Percentiles rank a stretch among this genome's conserved stretches.
Conservation (phyloP, 192 early-diverging fungal genomes). For the Entophlyctis luteolus region DNA sequence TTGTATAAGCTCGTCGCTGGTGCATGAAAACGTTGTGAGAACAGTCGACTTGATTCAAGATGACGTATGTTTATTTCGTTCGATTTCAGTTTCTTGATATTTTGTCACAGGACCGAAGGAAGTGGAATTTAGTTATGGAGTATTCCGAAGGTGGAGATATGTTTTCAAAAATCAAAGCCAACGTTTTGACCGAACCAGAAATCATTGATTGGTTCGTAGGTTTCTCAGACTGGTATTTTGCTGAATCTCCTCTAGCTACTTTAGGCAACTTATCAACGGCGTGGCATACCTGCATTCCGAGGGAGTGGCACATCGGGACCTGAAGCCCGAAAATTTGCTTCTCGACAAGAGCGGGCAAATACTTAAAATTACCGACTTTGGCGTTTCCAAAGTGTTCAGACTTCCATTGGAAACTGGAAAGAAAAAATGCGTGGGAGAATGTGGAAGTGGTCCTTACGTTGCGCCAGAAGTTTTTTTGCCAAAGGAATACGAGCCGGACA, state of each 20-base stretch:
- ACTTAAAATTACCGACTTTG: constrained; percentile 97
- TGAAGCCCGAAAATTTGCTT: constrained; percentile 92
- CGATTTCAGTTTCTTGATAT: constrained; percentile 27
- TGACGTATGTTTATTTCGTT: constrained; percentile 60
- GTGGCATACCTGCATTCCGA: constrained; percentile 83
- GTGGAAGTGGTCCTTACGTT: constrained; percentile 96
- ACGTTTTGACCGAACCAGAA: constrained; percentile 62
- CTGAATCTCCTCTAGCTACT: constrained; percentile 59
- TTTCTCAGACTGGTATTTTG: neutral
- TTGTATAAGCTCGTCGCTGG: constrained; percentile 86
- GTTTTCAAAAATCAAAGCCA: constrained; percentile 70
- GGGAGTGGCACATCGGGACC: constrained; percentile 92
- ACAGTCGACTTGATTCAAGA: constrained; percentile 97
- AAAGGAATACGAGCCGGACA: constrained; percentile 80
- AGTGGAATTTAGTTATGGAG: constrained; percentile 80
- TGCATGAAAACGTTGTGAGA: constrained; percentile 86
- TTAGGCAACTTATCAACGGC: constrained; percentile 85
- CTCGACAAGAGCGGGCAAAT: constrained; percentile 65
- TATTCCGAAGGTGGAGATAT: constrained; percentile 93
- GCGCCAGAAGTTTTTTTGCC: constrained; percentile 79
- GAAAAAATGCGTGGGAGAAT: constrained; percentile 77
- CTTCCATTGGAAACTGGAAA: constrained; percentile 71
- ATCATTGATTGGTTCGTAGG: constrained; percentile 70
- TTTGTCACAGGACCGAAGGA: constrained; percentile 23
- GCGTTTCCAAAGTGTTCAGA: constrained; percentile 90